Percentiles rank a stretch among this genome's conserved stretches.
Conservation (phyloP, 768 basidiomycete species). For the Boletus rufocinnamomeus region DNA sequence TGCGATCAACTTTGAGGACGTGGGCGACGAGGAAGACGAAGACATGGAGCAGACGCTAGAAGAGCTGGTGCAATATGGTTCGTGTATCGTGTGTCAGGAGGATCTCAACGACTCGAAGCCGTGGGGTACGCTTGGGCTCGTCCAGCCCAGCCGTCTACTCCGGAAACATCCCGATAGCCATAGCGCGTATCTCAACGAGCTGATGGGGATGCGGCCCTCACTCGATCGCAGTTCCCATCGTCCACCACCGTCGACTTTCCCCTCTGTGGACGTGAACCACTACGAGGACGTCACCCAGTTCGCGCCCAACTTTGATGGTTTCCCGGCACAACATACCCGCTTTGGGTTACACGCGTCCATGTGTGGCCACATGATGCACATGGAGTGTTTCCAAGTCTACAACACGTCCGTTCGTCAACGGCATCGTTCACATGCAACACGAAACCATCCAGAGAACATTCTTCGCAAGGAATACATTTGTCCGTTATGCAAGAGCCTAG, state of each 20-base stretch:
- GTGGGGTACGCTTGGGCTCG: slow-evolving; percentile 83
- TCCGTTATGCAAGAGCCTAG: slow-evolving; percentile 94
- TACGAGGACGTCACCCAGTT: slow-evolving; percentile 37
- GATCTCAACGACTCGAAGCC: slow-evolving; percentile 70
- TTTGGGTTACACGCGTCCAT: slow-evolving; percentile 88
- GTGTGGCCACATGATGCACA: slow-evolving; percentile 97
- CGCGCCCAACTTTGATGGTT: slow-evolving; percentile 73
- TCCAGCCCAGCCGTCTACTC: slow-evolving; percentile 87
- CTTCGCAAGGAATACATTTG: slow-evolving; percentile 94
- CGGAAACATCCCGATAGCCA: slow-evolving; percentile 74
- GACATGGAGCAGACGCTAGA: slow-evolving; percentile 48
- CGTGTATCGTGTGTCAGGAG: slow-evolving; percentile 99
- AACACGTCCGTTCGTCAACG: slow-evolving; percentile 83
- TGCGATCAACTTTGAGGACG: slow-evolving; percentile 76
- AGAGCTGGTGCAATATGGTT: slow-evolving; percentile 66
- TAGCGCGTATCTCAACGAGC: slow-evolving; percentile 65
- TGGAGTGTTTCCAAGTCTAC: slow-evolving; percentile 92
- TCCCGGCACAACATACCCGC: slow-evolving; percentile 67
- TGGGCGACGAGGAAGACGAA: slow-evolving; percentile 65
- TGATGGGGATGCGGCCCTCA: slow-evolving; percentile 59
- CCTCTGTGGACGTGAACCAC: slow-evolving; percentile 23
- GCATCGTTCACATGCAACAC: slow-evolving; percentile 82
- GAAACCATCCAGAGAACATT: slow-evolving; percentile 95
- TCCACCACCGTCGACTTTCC: slow-evolving; percentile 38
- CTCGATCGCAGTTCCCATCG: slow-evolving; percentile 55